phyloP scores from a whole-genome alignment of 495 filamentous ascomycete genomes.

The Trichoderma erinaceum region DNA sequence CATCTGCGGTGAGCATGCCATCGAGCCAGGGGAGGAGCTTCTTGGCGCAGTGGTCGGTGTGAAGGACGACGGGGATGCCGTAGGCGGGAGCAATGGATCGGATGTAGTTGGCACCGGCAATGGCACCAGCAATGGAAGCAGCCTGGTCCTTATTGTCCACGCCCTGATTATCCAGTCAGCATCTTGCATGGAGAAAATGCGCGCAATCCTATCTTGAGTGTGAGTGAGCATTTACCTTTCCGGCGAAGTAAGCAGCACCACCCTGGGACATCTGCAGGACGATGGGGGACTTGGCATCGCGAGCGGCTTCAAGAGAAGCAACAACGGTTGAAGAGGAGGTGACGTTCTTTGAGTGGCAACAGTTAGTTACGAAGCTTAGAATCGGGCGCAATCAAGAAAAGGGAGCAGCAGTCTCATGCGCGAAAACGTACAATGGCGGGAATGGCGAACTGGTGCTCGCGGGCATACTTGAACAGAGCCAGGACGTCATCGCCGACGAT shows the following conservation, averaged over 20 bases:
- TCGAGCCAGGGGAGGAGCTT: constrained; percentile 95
- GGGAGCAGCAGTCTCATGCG: background rate
- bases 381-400: background rate
- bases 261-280: constrained; percentile 90
- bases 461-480: constrained; percentile 78
- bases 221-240: constrained; percentile 54
- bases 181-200: background rate
- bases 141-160: constrained; percentile 78
- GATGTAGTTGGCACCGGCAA: constrained; percentile 92
- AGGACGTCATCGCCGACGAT: constrained; percentile 82
- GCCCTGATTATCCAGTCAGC: constrained; percentile 41
- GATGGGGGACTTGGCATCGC: constrained; percentile 80
- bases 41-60: constrained; percentile 90
- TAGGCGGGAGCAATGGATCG: constrained; percentile 81
- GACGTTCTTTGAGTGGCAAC: constrained; percentile 52
- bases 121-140: constrained; percentile 78
- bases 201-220: background rate
- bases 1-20: constrained; percentile 88
- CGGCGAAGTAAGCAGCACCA: constrained; percentile 89
- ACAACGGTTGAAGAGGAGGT: constrained; percentile 89
- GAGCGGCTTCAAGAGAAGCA: constrained; percentile 84
- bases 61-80: constrained; percentile 83
- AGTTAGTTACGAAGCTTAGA: background rate
- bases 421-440: constrained; percentile 69
- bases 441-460: constrained; percentile 80